A percentile compares a stretch with the other conserved stretches of the same genome.
Evolutionary conservation across 2,329 filamentous ascomycete genomes (phyloP).

Genomic region (Pleoardoris graminearum): DNA sequence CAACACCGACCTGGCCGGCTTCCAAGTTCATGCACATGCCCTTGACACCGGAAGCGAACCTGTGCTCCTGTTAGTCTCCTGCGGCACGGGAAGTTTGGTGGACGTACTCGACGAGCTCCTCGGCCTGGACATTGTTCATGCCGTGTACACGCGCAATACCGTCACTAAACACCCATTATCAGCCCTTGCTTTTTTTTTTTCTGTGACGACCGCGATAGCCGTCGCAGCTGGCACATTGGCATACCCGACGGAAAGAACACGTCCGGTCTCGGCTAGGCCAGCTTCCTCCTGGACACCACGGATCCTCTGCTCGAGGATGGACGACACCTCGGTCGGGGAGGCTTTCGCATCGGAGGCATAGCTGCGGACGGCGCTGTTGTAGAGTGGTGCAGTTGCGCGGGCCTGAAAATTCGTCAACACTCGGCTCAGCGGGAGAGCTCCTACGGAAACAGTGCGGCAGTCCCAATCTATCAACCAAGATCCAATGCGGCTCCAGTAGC

Average conservation of each 20-base stretch:
- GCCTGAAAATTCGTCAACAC: conserved; percentile 66
- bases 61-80: conserved; percentile 49
- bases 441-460: conserved; percentile 47
- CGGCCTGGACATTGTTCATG: conserved; percentile 99
- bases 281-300: conserved; percentile 97
- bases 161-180: conserved; percentile 69
- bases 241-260: conserved; percentile 98
- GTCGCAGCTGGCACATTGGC: conserved; percentile 49
- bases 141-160: conserved; percentile 99
- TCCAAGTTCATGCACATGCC: conserved; percentile 99
- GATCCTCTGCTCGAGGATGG: conserved; percentile 99
- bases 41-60: conserved; percentile 99
- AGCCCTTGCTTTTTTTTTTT: conserved; percentile 28
- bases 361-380: conserved; percentile 74
- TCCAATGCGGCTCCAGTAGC: conserved; percentile 45
- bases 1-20: conserved; percentile 99
- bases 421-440: conserved; percentile 44
- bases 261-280: conserved; percentile 95
- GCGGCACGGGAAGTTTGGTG: conserved; percentile 11
- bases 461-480: conserved; percentile 35
- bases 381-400: conserved; percentile 80
- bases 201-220: conserved; percentile 32
- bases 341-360: conserved; percentile 96
- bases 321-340: conserved; percentile 95
- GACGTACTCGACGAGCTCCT: conserved; percentile 99